Conservation (phyloP, 768 basidiomycete species). For the Leccinum barrowsii region DNA sequence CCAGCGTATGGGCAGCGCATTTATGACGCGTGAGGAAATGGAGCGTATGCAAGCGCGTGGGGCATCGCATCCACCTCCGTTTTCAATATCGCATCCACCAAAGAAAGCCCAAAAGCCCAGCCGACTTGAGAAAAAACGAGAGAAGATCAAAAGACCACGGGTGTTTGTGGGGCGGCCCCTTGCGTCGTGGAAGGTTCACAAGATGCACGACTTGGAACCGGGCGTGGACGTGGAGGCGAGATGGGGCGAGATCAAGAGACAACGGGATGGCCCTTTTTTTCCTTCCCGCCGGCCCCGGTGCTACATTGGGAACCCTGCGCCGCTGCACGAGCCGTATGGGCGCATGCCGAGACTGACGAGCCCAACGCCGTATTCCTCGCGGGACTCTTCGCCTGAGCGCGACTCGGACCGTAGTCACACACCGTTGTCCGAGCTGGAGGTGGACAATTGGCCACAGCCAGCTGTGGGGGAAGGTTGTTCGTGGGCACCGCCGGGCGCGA, state of each 20-base stretch:
- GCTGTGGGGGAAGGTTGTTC: conserved; percentile 30
- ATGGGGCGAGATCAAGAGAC: neutral
- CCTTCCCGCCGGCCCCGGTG: conserved; percentile 5
- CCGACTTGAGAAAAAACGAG: neutral
- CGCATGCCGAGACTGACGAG: conserved; percentile 14
- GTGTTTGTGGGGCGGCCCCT: conserved; percentile 27
- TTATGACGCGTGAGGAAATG: conserved; percentile 15
- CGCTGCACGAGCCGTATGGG: conserved; percentile 18
- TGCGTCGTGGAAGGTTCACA: conserved; percentile 22
- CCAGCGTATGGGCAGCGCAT: conserved; percentile 26
- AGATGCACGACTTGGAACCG: conserved; percentile 23
- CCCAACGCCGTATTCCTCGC: neutral
- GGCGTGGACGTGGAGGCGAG: neutral
- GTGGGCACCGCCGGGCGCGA: conserved; percentile 17
- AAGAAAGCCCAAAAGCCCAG: neutral
- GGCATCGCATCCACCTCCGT: neutral
- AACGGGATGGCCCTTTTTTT: neutral
- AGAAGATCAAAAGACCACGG: conserved; percentile 6
- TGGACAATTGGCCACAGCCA: conserved; percentile 28
- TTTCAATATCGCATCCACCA: neutral
- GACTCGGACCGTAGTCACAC: conserved; percentile 14
- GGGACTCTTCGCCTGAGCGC: neutral
- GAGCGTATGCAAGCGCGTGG: neutral
- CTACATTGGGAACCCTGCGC: conserved; percentile 17
- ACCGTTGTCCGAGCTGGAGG: conserved; percentile 9